A percentile compares a stretch with the other conserved stretches of the same genome.
Conservation (phyloP, 1,139 yeast species). For the Pichia sp. region DNA sequence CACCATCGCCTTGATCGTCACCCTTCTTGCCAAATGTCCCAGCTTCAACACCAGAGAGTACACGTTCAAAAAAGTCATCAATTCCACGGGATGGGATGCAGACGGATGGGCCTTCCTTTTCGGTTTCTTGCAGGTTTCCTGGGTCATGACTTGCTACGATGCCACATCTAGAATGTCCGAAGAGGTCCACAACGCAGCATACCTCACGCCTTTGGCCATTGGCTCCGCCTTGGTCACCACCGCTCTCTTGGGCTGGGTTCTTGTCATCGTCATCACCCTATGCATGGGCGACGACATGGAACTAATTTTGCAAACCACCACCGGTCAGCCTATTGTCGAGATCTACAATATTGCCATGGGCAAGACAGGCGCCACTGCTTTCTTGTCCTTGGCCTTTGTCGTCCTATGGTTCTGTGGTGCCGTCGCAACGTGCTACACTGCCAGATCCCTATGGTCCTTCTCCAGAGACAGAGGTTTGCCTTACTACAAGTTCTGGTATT, state of each 20-base stretch:
- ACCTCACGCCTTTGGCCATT: constrained; percentile 34
- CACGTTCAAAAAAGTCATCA: constrained; percentile 31
- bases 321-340: constrained; percentile 51
- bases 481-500: constrained; percentile 34
- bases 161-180: constrained; percentile 46
- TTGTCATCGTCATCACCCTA: constrained; percentile 33
- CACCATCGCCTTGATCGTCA: constrained; percentile 35
- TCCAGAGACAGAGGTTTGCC: constrained; percentile 44
- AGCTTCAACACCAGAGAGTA: constrained; percentile 28
- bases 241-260: constrained; percentile 34
- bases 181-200: constrained; percentile 45
- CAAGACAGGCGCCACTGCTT: constrained; percentile 51
- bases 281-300: constrained; percentile 44
- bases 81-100: constrained; percentile 33
- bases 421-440: constrained; percentile 33
- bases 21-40: constrained; percentile 33
- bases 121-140: constrained; percentile 35
- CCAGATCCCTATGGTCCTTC: constrained; percentile 37
- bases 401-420: constrained; percentile 36
- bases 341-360: constrained; percentile 49
- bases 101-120: constrained; percentile 36
- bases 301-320: constrained; percentile 33
- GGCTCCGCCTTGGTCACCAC: constrained; percentile 34
- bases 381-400: constrained; percentile 42
- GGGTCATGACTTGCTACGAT: constrained; percentile 37